phyloP scores from a whole-genome alignment of 352 stramenopile species.

The Phytophthora sojae region DNA sequence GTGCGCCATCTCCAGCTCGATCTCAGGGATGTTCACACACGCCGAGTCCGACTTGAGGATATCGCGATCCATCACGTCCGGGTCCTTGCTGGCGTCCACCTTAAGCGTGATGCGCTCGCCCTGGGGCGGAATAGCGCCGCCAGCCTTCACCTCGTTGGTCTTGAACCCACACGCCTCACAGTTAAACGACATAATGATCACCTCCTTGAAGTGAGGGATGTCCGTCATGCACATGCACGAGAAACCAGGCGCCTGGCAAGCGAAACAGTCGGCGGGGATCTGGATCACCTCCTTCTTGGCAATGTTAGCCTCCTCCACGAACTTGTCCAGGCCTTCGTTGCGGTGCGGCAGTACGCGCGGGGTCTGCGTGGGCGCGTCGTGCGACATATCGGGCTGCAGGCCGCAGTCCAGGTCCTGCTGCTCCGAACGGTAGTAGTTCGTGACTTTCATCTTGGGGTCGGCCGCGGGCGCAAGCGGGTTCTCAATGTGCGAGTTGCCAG shows the following conservation, averaged over 20 bases:
- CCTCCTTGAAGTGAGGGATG: slow-evolving; percentile 95
- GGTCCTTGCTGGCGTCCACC: slow-evolving; percentile 48
- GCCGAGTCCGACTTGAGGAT: slow-evolving; percentile 94
- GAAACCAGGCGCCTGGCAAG: slow-evolving; percentile 70
- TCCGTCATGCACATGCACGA: slow-evolving; percentile 93
- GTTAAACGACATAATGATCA: slow-evolving; percentile 94
- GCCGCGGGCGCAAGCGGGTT: slow-evolving; percentile 82
- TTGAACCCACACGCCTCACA: slow-evolving; percentile 93
- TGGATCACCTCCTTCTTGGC: slow-evolving; percentile 84
- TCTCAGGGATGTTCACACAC: slow-evolving; percentile 88
- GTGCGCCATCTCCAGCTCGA: slow-evolving; percentile 92
- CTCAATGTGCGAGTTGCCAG: slow-evolving; percentile 93
- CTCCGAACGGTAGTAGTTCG: slow-evolving; percentile 81
- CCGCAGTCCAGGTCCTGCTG: slow-evolving; percentile 78
- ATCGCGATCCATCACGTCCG: slow-evolving; percentile 86
- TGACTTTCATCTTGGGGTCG: slow-evolving; percentile 77
- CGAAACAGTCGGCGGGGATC: slow-evolving; percentile 85
- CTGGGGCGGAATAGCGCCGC: slow-evolving; percentile 86
- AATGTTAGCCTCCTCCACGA: slow-evolving; percentile 68
- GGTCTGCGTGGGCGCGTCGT: slow-evolving; percentile 53
- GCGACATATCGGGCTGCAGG: slow-evolving; percentile 73
- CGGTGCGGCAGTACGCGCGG: slow-evolving; percentile 61
- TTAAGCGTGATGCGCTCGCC: slow-evolving; percentile 84
- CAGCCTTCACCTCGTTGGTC: slow-evolving; percentile 93
- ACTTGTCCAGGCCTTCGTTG: slow-evolving; percentile 77